Evolutionary conservation across 805 yeast genomes (phyloP).

Genomic region (Metschnikowia chrysomelidarum): DNA sequence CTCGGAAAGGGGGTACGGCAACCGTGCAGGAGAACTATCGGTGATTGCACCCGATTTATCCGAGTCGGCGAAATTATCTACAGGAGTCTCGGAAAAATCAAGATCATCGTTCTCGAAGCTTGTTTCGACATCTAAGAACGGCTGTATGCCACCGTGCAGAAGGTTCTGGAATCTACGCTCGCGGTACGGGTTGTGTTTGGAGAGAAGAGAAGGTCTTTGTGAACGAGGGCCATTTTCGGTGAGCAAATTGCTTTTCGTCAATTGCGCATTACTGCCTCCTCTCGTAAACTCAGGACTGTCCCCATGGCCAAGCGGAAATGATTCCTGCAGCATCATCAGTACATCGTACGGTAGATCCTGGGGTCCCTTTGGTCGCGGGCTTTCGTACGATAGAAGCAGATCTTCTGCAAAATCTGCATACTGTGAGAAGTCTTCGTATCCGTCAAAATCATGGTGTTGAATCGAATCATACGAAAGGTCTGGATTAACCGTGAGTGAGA

Average conservation of each 20-base stretch:
- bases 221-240: too few relatives aligned
- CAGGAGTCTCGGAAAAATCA: too few relatives aligned
- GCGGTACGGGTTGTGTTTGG: slow-evolving; percentile 2
- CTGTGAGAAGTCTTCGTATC: slow-evolving; percentile 1
- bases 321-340: background rate
- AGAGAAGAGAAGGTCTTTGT: background rate
- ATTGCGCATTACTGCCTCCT: background rate
- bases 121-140: slow-evolving; percentile 7
- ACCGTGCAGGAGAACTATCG: slow-evolving; percentile 1
- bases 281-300: slow-evolving; percentile 2
- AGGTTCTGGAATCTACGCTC: slow-evolving; percentile 17
- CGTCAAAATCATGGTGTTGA: slow-evolving; percentile 1
- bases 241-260: background rate
- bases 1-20: slow-evolving; percentile 14
- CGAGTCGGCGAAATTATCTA: too few relatives aligned
- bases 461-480: slow-evolving; percentile 5
- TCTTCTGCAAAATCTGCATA: slow-evolving; percentile 21
- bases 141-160: slow-evolving; percentile 17
- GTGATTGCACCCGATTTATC: too few relatives aligned
- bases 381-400: slow-evolving; percentile 26
- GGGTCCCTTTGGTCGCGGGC: slow-evolving; percentile 42
- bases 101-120: slow-evolving; percentile 1
- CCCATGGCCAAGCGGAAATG: background rate
- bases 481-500: slow-evolving; percentile 2
- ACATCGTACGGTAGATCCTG: slow-evolving; percentile 35